Conservation (phyloP, 441 rosid species). For the Erodium moschatum region DNA sequence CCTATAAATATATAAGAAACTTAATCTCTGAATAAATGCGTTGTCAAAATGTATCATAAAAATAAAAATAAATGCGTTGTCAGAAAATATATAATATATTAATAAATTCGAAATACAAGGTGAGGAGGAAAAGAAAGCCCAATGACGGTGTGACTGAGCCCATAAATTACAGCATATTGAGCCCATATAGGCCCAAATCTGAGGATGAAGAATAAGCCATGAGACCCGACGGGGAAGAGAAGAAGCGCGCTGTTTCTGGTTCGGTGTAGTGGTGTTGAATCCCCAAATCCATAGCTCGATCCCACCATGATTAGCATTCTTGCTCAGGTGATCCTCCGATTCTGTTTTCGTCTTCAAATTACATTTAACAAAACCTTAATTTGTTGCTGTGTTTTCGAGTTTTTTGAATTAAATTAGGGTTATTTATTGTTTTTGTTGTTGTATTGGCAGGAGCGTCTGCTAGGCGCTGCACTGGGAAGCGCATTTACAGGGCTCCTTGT, state of each 20-base stretch:
- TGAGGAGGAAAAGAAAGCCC: background rate
- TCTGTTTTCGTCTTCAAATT: background rate
- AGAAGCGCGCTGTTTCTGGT: background rate
- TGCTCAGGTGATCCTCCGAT: slow-evolving; percentile 34
- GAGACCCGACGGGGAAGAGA: background rate
- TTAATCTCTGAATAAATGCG: no score
- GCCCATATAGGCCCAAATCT: background rate
- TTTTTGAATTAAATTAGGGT: background rate
- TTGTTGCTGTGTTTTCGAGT: background rate
- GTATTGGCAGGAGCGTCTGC: slow-evolving; percentile 78
- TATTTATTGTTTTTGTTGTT: no score
- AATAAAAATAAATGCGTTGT: no score
- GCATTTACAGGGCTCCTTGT: slow-evolving; percentile 44
- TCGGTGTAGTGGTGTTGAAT: background rate
- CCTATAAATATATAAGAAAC: no score
- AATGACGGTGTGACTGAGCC: background rate
- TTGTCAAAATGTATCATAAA: no score
- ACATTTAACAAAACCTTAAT: background rate
- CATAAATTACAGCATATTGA: background rate
- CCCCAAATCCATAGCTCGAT: background rate
- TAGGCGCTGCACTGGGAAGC: slow-evolving; percentile 62
- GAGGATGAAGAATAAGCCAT: background rate
- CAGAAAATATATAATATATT: no score
- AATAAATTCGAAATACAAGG: background rate
- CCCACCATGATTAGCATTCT: slow-evolving; percentile 54